Percentiles rank a stretch among this genome's conserved stretches.
phyloP scores from a whole-genome alignment of 2,329 filamentous ascomycete species.

The Metarhizium brunneum region DNA sequence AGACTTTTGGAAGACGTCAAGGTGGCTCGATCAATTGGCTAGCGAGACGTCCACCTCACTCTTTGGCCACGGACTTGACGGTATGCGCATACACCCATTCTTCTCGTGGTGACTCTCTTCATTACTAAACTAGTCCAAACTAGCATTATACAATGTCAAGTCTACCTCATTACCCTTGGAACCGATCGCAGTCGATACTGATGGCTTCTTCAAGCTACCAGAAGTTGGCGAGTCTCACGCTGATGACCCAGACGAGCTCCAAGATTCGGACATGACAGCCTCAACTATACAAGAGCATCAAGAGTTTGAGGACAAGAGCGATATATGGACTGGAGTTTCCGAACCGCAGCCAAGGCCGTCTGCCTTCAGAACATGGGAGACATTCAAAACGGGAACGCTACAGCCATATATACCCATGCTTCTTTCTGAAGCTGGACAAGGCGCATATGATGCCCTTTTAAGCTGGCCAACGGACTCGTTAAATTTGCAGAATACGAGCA shows the following conservation, averaged over 20 bases:
- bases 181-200: slow-evolving; percentile 12
- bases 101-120: not conserved
- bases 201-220: slow-evolving; percentile 22
- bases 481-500: slow-evolving; percentile 25
- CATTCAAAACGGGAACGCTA: slow-evolving; percentile 40
- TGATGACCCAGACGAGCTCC: not conserved
- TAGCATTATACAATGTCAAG: not conserved
- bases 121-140: not conserved
- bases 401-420: slow-evolving; percentile 37
- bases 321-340: slow-evolving; percentile 38
- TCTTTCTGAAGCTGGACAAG: slow-evolving; percentile 59
- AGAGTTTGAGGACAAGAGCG: slow-evolving; percentile 9
- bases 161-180: slow-evolving; percentile 11
- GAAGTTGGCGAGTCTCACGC: not conserved
- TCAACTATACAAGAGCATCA: slow-evolving; percentile 2
- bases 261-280: not conserved
- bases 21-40: slow-evolving; percentile 29
- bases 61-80: slow-evolving; percentile 32
- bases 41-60: slow-evolving; percentile 21
- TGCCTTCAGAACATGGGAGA: slow-evolving; percentile 59
- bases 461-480: slow-evolving; percentile 30
- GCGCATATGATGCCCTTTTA: slow-evolving; percentile 56
- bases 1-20: slow-evolving; percentile 49
- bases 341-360: slow-evolving; percentile 20
- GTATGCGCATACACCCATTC: slow-evolving; percentile 13